Conservation (phyloP, 78 protist species). For the Planoprotostelium fungivorum region DNA sequence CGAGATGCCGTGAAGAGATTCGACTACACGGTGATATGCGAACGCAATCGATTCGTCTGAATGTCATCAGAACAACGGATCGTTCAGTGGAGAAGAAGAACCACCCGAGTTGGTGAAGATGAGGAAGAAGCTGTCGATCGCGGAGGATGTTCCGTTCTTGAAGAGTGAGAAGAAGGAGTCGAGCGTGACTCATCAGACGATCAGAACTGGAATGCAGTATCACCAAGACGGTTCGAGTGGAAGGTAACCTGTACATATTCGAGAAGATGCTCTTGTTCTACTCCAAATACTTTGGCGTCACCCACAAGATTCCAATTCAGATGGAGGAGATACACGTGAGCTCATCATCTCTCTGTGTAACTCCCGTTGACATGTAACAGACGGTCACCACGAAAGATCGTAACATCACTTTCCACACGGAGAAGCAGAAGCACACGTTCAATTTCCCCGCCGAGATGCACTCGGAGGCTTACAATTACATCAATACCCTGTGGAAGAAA, state of each 20-base stretch:
- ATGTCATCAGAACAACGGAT: too few relatives aligned
- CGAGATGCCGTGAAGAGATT: neutral
- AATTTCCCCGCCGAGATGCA: neutral
- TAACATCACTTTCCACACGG: neutral
- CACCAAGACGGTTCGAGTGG: neutral
- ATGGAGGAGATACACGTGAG: neutral
- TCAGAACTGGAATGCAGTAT: neutral
- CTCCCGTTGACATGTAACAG: neutral
- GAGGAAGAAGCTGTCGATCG: too few relatives aligned
- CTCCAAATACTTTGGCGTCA: neutral
- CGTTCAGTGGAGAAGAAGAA: too few relatives aligned
- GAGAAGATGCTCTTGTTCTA: neutral
- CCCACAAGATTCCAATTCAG: neutral
- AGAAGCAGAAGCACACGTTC: neutral
- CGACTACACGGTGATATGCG: neutral
- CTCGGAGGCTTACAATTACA: neutral
- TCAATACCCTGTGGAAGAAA: too few relatives aligned
- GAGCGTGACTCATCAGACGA: neutral
- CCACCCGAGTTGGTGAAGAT: too few relatives aligned
- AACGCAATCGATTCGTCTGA: too few relatives aligned
- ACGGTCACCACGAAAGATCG: neutral
- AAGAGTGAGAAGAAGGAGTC: too few relatives aligned
- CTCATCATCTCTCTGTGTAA: neutral
- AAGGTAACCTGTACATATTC: neutral
- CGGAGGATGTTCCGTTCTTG: too few relatives aligned